Base-by-base conservation (phyloP, 768 basidiomycete genomes). In the Panellus pusillus region DNA sequence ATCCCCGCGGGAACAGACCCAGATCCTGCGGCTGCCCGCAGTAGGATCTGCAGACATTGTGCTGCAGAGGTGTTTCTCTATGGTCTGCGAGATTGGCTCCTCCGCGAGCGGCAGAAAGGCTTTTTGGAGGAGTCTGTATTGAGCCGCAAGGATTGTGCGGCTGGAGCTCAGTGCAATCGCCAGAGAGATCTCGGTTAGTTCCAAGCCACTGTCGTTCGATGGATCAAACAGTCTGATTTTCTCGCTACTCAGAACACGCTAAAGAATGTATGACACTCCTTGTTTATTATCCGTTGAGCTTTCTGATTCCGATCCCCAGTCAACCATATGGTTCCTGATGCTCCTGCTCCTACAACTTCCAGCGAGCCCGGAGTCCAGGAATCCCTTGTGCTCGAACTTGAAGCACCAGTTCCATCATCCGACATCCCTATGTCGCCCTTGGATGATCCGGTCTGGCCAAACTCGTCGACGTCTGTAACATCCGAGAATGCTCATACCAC, bases 51-150 rank as follows among this genome's bases (percentile, higher is more conserved):
- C 65, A 74, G 90, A 57, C 68, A 81, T 38, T 93, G 90, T 64
- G 87, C 91, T 1, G 76, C 83, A 0, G 89, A 91, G 65, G 78
- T 91, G 2, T 73, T 92, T 15, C 72, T 91, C 3, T 89, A 83
- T 75, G 90, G 90, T 11, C 64, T 92, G 40, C 82, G 78, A 55
- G 88, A 86, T 36, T 93, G 90, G 90, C 92, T 91, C 89, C 71
- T 91, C 31, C 74, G 86, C 45, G 89, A 92, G 68, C 80, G 90
- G 27, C 78, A 75, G 69, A 87, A 84, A 62, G 89, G 86, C 14
- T 77, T 80, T 58, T 66, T 87, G 47, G 83, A 84, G 38, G 77
- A 76, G 42, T 65, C 64, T 40, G 66, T 89, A n/a, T 66, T 76
- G 61, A 76, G 68, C n/a, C 75, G 88, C 36, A 80, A 79, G 29